Conservation (phyloP, 805 yeast species). For the Lachancea lanzarotensis region DNA sequence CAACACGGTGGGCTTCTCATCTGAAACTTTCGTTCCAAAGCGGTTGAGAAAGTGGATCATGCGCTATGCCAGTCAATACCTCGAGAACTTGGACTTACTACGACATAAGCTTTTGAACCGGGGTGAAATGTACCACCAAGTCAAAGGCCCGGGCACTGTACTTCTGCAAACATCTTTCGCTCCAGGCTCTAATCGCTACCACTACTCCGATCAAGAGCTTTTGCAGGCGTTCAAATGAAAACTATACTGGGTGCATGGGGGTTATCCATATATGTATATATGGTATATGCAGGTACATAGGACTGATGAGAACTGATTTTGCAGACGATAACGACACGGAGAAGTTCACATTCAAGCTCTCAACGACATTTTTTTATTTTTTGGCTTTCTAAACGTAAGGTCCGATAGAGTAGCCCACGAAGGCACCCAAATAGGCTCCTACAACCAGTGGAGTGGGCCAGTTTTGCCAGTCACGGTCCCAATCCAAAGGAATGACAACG, state of each 20-base stretch:
- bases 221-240: constrained; percentile 1
- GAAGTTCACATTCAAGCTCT: too few species aligned
- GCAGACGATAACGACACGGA: too few species aligned
- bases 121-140: constrained; percentile 19
- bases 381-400: constrained; percentile 22
- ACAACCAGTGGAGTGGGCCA: constrained; percentile 88
- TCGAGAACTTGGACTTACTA: constrained; percentile 12
- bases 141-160: constrained; percentile 30
- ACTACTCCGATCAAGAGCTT: constrained; percentile 10
- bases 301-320: background rate
- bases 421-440: constrained; percentile 73
- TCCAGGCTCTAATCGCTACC: constrained; percentile 8
- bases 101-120: constrained; percentile 13
- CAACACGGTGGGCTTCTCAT: background rate
- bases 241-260: background rate
- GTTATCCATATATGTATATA: constrained; percentile 3
- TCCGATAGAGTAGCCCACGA: constrained; percentile 48
- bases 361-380: too few species aligned
- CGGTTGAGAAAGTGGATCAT: background rate
- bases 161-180: constrained; percentile 21
- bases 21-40: constrained; percentile 6
- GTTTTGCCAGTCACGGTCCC: constrained; percentile 96
- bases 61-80: constrained; percentile 5
- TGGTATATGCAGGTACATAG: background rate
- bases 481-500: constrained; percentile 87